Conservation (phyloP, 768 basidiomycete species). For the Exidia glandulosa region DNA sequence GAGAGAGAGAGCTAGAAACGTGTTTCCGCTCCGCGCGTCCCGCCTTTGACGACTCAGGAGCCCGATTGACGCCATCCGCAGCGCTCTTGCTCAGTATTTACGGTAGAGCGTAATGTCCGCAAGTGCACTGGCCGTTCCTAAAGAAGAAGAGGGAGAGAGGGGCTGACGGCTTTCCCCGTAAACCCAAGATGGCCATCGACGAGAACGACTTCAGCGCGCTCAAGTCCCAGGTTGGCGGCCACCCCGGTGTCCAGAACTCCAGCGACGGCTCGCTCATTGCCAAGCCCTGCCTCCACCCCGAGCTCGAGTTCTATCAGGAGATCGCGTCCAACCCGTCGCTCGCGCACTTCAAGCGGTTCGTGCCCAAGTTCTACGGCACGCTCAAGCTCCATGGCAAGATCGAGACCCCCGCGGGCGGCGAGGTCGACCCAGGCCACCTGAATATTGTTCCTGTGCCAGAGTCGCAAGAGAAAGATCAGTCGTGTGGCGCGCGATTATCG, state of each 20-base stretch:
- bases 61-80: no score
- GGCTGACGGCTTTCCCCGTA: no score
- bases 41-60: no score
- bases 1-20: no score
- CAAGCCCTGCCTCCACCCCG: constrained; percentile 57
- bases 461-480: constrained; percentile 37
- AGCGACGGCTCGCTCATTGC: constrained; percentile 71
- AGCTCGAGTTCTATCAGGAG: constrained; percentile 61
- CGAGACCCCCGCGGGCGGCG: constrained; percentile 15
- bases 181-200: no score
- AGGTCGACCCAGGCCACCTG: constrained; percentile 16
- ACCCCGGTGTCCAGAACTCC: constrained; percentile 57
- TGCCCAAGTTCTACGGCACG: constrained; percentile 73
- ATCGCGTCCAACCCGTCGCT: constrained; percentile 26
- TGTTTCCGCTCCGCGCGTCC: no score
- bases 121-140: no score
- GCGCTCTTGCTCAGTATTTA: no score
- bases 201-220: background rate
- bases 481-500: background rate
- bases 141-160: no score
- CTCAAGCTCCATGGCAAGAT: constrained; percentile 60
- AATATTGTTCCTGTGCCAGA: constrained; percentile 13
- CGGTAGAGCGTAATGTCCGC: no score
- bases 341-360: constrained; percentile 30
- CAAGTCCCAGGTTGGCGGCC: constrained; percentile 67